These are phyloP conservation scores for Panaeolus cyanescens DNA, from an alignment of 768 basidiomycete genomes.

Conservation along the genomic window DNA sequence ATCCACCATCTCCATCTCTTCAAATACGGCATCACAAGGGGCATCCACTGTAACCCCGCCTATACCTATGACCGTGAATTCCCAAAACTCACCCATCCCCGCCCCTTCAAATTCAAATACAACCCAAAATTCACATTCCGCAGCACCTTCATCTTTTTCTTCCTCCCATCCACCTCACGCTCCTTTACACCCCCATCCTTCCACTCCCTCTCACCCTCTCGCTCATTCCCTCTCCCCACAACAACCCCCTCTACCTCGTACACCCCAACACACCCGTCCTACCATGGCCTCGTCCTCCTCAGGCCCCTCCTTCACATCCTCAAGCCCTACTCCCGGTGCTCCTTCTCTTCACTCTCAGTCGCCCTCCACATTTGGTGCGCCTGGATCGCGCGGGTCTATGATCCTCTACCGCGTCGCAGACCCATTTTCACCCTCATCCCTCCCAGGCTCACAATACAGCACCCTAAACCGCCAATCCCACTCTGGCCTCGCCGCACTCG, in stretches of 20 bases:
- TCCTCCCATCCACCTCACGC: slow-evolving; percentile 13
- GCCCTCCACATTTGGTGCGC: slow-evolving; percentile 9
- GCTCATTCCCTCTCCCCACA: background rate
- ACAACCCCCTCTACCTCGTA: slow-evolving; percentile 1
- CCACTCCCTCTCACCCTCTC: background rate
- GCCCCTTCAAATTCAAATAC: background rate
- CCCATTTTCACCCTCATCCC: background rate
- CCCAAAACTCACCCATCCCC: background rate
- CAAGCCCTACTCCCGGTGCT: slow-evolving; percentile 19
- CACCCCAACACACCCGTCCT: background rate
- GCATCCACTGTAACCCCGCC: background rate
- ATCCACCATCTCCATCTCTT: background rate
- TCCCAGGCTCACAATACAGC: background rate
- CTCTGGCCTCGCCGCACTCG: background rate
- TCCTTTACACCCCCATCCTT: background rate
- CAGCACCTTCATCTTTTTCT: background rate
- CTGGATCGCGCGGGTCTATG: slow-evolving; percentile 27
- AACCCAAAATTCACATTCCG: background rate
- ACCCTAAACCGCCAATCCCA: background rate
- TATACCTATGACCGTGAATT: background rate
- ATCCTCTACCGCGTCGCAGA: slow-evolving; percentile 34
- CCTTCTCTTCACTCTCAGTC: slow-evolving; percentile 11
- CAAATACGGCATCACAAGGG: background rate
- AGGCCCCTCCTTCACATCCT: slow-evolving; percentile 13
- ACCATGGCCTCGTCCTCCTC: background rate